Base-by-base conservation (phyloP, 2,329 filamentous ascomycete species). In the Thermomyces lanuginosus region DNA sequence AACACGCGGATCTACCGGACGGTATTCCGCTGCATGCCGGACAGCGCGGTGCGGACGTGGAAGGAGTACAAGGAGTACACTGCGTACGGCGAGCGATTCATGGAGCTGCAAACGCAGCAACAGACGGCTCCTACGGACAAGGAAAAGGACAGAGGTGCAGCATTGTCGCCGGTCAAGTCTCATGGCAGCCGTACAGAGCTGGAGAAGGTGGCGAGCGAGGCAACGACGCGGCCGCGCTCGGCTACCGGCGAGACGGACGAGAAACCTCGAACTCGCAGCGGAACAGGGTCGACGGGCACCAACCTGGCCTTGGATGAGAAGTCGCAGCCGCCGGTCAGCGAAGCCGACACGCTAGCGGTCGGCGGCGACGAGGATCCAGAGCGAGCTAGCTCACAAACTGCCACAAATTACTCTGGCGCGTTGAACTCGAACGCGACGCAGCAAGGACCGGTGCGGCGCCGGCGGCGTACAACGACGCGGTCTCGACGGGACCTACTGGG, bases 11-110 rank as follows among this genome's bases (percentile, higher is more conserved):
- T 98, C 24, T 98, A 80, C 57, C 77, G 89, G 16, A 72, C 78
- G 34, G 86, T 98, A 6, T 98, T 98, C 60, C 74, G 84, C 24
- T 93, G 84, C 53, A 91, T 92, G 79, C 89, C 89, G 1, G 89
- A 98, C 49, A 93, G 75, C 27, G 82, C 93, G 45, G 89, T 92
- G 14, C 76, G 72, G 36, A 86, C 78, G 22, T 98, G 89, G 89
- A 74, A 78, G 38, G 79, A 92, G 36, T 98, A 98, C 53, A 76
- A 80, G 36, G 77, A 91, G 38, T 92, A 78, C 45, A 64, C 69
- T 28, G 66, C 72, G 4, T 95, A 93, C 48, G 65, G 67, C 10
- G 72, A 77, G 38, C 69, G 73, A 23, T 93, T 98, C 59, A 67
- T 69, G 30, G 73, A 77, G 40, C 53, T 66, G 41, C 51, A 80